A percentile compares a stretch with the other conserved stretches of the same genome.
These are phyloP conservation scores for Aureobasidium melanogenum DNA, from an alignment of 2,329 filamentous ascomycete species.

Conservation along the genomic window DNA sequence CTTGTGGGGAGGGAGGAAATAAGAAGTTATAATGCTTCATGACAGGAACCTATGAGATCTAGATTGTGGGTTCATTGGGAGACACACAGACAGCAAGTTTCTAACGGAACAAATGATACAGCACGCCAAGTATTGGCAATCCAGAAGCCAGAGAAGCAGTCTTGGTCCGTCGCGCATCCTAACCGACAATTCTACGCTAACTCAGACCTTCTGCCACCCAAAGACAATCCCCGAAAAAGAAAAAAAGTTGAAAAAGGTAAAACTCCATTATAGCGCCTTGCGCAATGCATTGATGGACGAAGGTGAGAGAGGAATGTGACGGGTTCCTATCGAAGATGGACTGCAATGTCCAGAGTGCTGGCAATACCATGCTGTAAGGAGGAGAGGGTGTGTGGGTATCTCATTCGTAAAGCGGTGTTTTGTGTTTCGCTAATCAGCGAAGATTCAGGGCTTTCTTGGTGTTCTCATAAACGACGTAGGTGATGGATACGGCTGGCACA, in stretches of 20 bases:
- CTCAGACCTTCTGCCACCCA: not conserved
- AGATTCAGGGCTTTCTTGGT: conserved; percentile 60
- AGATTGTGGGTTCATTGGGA: not conserved
- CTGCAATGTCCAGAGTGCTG: not conserved
- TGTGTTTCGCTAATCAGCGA: conserved; percentile 14
- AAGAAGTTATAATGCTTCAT: no score
- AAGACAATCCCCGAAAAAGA: not conserved
- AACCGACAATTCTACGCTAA: not conserved
- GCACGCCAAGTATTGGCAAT: not conserved
- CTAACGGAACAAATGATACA: not conserved
- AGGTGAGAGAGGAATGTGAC: not conserved
- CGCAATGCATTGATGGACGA: conserved; percentile 6
- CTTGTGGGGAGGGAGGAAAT: no score
- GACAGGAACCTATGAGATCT: not conserved
- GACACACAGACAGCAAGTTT: not conserved
- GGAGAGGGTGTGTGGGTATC: conserved; percentile 10
- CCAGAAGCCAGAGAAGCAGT: not conserved
- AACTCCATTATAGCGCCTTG: conserved; percentile 9
- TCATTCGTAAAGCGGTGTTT: not conserved
- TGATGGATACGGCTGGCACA: conserved; percentile 85
- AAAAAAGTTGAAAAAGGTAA: not conserved
- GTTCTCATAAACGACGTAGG: conserved; percentile 89
- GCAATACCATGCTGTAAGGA: not conserved
- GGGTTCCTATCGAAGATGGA: not conserved
- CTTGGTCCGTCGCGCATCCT: not conserved